A percentile compares a stretch with the other conserved stretches of the same genome.
These are phyloP conservation scores for Arachnopeziza araneosa DNA, from an alignment of 2,329 filamentous ascomycete species.

Conservation along the genomic window DNA sequence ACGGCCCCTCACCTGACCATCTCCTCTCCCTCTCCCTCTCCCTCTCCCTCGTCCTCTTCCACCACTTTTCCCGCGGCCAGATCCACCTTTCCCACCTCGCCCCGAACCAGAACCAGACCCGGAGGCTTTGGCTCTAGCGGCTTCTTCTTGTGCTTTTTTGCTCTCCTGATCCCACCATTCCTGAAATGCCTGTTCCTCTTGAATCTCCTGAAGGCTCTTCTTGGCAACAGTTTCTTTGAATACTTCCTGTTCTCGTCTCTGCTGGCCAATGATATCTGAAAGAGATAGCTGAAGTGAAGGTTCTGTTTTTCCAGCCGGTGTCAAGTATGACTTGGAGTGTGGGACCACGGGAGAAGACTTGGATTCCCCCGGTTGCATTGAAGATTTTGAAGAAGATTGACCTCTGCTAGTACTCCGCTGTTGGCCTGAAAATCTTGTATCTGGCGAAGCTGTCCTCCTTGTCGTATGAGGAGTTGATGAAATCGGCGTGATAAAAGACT, in stretches of 20 bases:
- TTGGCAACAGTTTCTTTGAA: slow-evolving; percentile 82
- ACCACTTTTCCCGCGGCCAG: slow-evolving; percentile 14
- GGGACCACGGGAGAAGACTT: slow-evolving; percentile 41
- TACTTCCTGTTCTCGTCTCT: slow-evolving; percentile 76
- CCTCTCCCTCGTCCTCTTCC: slow-evolving; percentile 17
- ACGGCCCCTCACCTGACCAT: slow-evolving; percentile 2
- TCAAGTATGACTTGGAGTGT: slow-evolving; percentile 57
- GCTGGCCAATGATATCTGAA: slow-evolving; percentile 81
- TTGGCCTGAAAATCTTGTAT: slow-evolving; percentile 59
- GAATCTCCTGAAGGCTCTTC: slow-evolving; percentile 86
- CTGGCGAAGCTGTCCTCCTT: slow-evolving; percentile 51
- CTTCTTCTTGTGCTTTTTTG: slow-evolving; percentile 51
- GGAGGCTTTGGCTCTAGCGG: slow-evolving; percentile 9
- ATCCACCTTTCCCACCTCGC: slow-evolving; percentile 21
- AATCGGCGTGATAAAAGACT: slow-evolving; percentile 5
- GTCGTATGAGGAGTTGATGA: slow-evolving; percentile 33
- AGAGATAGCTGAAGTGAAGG: slow-evolving; percentile 67
- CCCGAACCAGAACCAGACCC: neutral
- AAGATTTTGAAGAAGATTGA: slow-evolving; percentile 8
- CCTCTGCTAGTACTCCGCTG: slow-evolving; percentile 16
- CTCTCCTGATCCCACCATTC: slow-evolving; percentile 94
- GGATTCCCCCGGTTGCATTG: slow-evolving; percentile 20
- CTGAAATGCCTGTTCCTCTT: slow-evolving; percentile 94
- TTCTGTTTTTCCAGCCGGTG: slow-evolving; percentile 54
- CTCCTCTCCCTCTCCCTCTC: slow-evolving; percentile 16